A percentile compares a stretch with the other conserved stretches of the same genome.
Evolutionary conservation across 2,329 filamentous ascomycete genomes (phyloP).

Genomic region (Metarhizium robertsii): DNA sequence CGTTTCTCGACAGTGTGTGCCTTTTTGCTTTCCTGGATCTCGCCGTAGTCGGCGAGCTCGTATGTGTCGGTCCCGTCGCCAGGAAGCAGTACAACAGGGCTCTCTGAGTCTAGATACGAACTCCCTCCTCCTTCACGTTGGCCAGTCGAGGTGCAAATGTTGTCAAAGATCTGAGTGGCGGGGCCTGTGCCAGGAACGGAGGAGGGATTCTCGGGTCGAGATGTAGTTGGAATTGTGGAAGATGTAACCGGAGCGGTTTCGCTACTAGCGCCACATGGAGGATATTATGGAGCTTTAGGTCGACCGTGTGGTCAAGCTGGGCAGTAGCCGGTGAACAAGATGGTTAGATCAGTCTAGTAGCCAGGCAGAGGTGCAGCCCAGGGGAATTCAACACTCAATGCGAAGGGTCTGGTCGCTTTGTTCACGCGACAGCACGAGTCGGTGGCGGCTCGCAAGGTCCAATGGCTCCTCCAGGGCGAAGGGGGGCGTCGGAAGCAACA

Average conservation of each 20-base stretch:
- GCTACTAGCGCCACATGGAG: conserved; percentile 1
- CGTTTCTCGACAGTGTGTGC: conserved; percentile 23
- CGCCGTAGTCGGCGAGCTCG: conserved; percentile 33
- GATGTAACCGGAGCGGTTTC: conserved; percentile 1
- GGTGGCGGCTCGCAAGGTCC: not conserved
- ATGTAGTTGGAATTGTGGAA: conserved; percentile 25
- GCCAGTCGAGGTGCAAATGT: conserved; percentile 15
- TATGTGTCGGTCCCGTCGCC: conserved; percentile 17
- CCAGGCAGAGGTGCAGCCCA: no score
- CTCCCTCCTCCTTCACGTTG: conserved; percentile 28
- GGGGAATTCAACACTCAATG: no score
- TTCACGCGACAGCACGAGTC: not conserved
- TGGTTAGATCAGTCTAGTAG: no score
- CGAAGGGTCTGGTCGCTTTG: not conserved
- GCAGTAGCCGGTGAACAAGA: not conserved
- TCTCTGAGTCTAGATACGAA: conserved; percentile 3
- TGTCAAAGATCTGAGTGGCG: conserved; percentile 11
- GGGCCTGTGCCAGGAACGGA: conserved; percentile 23
- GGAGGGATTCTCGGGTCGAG: conserved; percentile 26
- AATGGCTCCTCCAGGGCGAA: no score
- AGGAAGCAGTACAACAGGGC: conserved; percentile 1
- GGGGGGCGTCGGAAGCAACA: no score
- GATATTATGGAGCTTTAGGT: conserved; percentile 1
- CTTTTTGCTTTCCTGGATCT: conserved; percentile 19
- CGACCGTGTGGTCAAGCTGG: not conserved